Evolutionary conservation across 2,329 filamentous ascomycete species (phyloP).

Genomic region (Parascedosporium putredinis): DNA sequence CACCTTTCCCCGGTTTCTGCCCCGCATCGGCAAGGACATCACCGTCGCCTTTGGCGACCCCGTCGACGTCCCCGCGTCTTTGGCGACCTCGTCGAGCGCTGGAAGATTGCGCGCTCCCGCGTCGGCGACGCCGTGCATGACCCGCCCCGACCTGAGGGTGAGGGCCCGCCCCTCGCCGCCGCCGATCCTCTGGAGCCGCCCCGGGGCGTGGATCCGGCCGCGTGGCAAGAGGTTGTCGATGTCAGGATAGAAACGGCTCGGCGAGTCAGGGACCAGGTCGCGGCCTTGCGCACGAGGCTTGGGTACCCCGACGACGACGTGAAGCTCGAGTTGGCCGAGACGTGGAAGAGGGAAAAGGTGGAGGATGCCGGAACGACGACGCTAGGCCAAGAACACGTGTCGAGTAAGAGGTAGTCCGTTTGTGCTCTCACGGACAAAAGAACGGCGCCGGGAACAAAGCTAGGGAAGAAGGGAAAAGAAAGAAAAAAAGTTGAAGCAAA

Average conservation of each 20-base stretch:
- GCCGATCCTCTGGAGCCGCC: constrained; percentile 9
- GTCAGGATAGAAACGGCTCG: constrained; percentile 66
- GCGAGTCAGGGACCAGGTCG: constrained; percentile 67
- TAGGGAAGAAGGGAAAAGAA: background rate
- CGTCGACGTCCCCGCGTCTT: constrained; percentile 66
- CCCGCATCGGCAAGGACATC: constrained; percentile 60
- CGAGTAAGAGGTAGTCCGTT: constrained; percentile 2
- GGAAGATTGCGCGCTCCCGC: constrained; percentile 40
- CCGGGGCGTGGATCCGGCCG: constrained; percentile 47
- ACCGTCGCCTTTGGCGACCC: constrained; percentile 70
- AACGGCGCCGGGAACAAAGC: background rate
- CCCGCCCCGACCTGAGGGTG: no score
- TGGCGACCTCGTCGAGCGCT: constrained; percentile 63
- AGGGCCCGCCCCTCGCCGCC: no score
- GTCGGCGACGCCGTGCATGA: no score
- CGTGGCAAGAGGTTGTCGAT: constrained; percentile 63
- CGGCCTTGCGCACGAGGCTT: constrained; percentile 61
- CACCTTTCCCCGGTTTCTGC: constrained; percentile 68
- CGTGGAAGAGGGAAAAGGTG: constrained; percentile 50
- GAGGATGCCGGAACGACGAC: constrained; percentile 15
- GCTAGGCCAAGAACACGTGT: constrained; percentile 13
- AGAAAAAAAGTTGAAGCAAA: no score
- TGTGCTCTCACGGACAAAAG: background rate
- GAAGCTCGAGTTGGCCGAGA: constrained; percentile 66
- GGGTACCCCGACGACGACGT: constrained; percentile 75